phyloP scores from a whole-genome alignment of 2,329 filamentous ascomycete species.

The Amylocarpus encephaloides region DNA sequence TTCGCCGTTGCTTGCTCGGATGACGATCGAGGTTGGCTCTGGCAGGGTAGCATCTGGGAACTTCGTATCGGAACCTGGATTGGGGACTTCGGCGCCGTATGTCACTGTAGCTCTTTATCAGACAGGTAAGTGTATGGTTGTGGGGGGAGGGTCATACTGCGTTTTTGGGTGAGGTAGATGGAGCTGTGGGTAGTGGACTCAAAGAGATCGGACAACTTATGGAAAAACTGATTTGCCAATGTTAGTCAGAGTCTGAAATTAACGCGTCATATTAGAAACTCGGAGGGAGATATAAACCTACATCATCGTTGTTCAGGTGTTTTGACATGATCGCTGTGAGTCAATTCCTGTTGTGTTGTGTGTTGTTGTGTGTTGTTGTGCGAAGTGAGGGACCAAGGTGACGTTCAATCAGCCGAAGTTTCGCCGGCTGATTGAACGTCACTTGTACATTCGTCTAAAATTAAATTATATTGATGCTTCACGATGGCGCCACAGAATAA shows the following conservation, averaged over 20 bases:
- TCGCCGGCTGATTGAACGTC: no score
- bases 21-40: constrained; percentile 62
- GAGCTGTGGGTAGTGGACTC: constrained; percentile 64
- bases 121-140: constrained; percentile 3
- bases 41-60: constrained; percentile 55
- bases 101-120: constrained; percentile 21
- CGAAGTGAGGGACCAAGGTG: no score
- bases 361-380: not conserved
- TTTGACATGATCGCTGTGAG: constrained; percentile 35
- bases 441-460: no score
- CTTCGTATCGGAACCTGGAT: constrained; percentile 40
- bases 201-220: constrained; percentile 57
- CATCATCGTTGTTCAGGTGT: constrained; percentile 57
- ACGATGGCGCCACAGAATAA: constrained; percentile 29
- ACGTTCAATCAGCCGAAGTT: no score
- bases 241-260: constrained; percentile 13
- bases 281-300: constrained; percentile 25
- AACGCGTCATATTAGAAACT: not conserved
- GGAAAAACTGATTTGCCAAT: constrained; percentile 58
- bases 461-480: not conserved
- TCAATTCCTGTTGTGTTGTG: no score
- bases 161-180: constrained; percentile 70
- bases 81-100: constrained; percentile 25
- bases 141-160: constrained; percentile 43
- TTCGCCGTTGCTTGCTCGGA: constrained; percentile 80